Percentiles rank a stretch among this genome's conserved stretches.
phyloP scores from a whole-genome alignment of 108 stramenopile genomes.

The Chaetoceros muelleri region DNA sequence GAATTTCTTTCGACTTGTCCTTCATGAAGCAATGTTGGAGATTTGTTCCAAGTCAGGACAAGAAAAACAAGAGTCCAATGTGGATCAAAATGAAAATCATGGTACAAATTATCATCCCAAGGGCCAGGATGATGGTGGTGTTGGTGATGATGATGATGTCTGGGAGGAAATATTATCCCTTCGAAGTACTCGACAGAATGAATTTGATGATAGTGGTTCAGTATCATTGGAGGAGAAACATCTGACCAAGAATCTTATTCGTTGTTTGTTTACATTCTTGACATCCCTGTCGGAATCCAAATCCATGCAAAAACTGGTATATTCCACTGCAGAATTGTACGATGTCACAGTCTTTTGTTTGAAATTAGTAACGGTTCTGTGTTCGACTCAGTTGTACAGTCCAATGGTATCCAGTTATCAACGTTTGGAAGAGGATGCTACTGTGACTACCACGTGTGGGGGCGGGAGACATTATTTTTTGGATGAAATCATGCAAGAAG shows the following conservation, averaged over 20 bases:
- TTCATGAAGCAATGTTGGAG: slow-evolving; percentile 42
- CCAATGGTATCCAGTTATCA: slow-evolving; percentile 45
- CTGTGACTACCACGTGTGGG: too few species aligned
- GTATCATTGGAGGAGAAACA: slow-evolving; percentile 18
- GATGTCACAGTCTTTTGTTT: slow-evolving; percentile 44
- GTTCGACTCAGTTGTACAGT: slow-evolving; percentile 67
- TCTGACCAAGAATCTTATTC: slow-evolving; percentile 30
- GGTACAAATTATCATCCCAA: slow-evolving; percentile 8
- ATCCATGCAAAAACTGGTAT: slow-evolving; percentile 3
- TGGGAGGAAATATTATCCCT: slow-evolving; percentile 9
- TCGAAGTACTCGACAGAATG: slow-evolving; percentile 5
- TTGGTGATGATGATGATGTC: slow-evolving; percentile 26
- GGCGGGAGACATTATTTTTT: slow-evolving; percentile 23
- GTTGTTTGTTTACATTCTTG: slow-evolving; percentile 32
- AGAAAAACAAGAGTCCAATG: slow-evolving; percentile 5
- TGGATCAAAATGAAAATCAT: slow-evolving; percentile 13
- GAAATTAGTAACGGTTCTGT: slow-evolving; percentile 47
- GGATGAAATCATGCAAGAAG: slow-evolving; percentile 35
- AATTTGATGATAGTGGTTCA: slow-evolving; percentile 24
- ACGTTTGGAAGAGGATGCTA: slow-evolving; percentile 6
- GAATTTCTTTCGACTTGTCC: slow-evolving; percentile 39
- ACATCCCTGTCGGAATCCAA: slow-evolving; percentile 9
- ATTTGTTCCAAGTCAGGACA: slow-evolving; percentile 12
- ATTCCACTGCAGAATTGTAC: slow-evolving; percentile 47
- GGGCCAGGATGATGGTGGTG: slow-evolving; percentile 16